Percentiles rank a stretch among this genome's conserved stretches.
Conservation (phyloP, 2,329 filamentous ascomycete species). For the Bipolaris cookei region DNA sequence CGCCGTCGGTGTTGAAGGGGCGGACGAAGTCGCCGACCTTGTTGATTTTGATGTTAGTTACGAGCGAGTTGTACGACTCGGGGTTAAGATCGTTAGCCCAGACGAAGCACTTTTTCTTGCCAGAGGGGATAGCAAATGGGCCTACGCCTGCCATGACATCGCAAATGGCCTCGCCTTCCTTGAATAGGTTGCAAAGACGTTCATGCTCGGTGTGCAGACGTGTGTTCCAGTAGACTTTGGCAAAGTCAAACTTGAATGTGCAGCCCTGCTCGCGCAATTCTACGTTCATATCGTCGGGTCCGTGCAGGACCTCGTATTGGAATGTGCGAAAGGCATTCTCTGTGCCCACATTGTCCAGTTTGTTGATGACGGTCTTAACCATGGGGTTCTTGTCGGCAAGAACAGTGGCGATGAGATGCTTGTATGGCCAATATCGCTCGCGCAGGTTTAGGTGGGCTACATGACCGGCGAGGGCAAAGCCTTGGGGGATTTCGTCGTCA, state of each 20-base stretch:
- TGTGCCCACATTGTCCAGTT: slow-evolving; percentile 84
- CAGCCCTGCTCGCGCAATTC: slow-evolving; percentile 82
- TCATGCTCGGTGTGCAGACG: slow-evolving; percentile 89
- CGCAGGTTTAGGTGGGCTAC: slow-evolving; percentile 94
- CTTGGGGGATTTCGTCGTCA: slow-evolving; percentile 79
- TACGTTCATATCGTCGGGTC: slow-evolving; percentile 82
- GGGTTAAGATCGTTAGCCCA: slow-evolving; percentile 98
- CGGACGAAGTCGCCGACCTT: slow-evolving; percentile 77
- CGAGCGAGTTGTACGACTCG: slow-evolving; percentile 77
- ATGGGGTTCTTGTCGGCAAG: slow-evolving; percentile 86
- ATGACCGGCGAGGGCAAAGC: slow-evolving; percentile 89
- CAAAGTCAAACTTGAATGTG: slow-evolving; percentile 90
- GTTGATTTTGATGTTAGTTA: slow-evolving; percentile 74
- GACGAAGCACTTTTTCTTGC: slow-evolving; percentile 87
- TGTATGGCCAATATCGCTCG: slow-evolving; percentile 82
- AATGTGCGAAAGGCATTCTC: slow-evolving; percentile 91
- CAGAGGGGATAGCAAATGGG: slow-evolving; percentile 90
- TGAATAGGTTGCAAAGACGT: slow-evolving; percentile 76
- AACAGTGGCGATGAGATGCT: slow-evolving; percentile 81
- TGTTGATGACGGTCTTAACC: slow-evolving; percentile 93
- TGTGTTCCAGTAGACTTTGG: slow-evolving; percentile 98
- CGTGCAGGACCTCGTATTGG: slow-evolving; percentile 85
- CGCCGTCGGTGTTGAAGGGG: slow-evolving; percentile 82
- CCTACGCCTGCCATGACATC: slow-evolving; percentile 98
- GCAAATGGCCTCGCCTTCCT: slow-evolving; percentile 85